These are phyloP conservation scores for Prunus fruticosa DNA, from an alignment of 306 rosid genomes.

Conservation along the genomic window DNA sequence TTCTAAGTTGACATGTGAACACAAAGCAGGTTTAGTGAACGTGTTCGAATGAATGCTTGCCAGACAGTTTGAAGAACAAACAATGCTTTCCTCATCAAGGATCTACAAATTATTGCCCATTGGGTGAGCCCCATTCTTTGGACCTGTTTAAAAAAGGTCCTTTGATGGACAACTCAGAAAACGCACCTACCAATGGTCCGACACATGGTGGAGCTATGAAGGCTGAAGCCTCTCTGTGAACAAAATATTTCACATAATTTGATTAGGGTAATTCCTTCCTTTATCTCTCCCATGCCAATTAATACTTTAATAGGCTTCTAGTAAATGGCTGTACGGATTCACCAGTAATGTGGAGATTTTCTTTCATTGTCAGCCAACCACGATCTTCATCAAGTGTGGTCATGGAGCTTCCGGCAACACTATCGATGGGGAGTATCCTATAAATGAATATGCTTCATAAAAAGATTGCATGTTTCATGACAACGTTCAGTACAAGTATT, in stretches of 20 bases:
- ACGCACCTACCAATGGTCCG: too few relatives aligned
- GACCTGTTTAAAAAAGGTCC: too few relatives aligned
- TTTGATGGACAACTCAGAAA: too few relatives aligned
- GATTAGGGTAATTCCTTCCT: slow-evolving; percentile 60
- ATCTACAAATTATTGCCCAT: slow-evolving; percentile 29
- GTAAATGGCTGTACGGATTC: slow-evolving; percentile 31
- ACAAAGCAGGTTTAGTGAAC: slow-evolving; percentile 32
- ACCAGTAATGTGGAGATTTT: slow-evolving; percentile 43
- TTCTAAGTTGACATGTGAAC: slow-evolving; percentile 37
- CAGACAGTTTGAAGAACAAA: slow-evolving; percentile 38
- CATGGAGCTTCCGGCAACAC: slow-evolving; percentile 4
- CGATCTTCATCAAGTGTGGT: slow-evolving; percentile 35
- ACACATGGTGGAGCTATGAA: slow-evolving; percentile 40
- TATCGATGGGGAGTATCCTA: neutral
- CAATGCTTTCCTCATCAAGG: slow-evolving; percentile 36
- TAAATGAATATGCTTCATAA: neutral
- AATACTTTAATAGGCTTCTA: slow-evolving; percentile 1
- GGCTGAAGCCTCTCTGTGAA: slow-evolving; percentile 62
- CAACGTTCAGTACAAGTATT: neutral
- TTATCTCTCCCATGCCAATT: slow-evolving; percentile 34
- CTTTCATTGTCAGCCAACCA: slow-evolving; percentile 48
- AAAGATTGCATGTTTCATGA: neutral
- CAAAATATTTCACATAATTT: slow-evolving; percentile 10
- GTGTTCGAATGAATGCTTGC: slow-evolving; percentile 33
- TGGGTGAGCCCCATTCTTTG: too few relatives aligned